phyloP scores from a whole-genome alignment of 2,329 filamentous ascomycete species.

The Didymellaceae sp. region DNA sequence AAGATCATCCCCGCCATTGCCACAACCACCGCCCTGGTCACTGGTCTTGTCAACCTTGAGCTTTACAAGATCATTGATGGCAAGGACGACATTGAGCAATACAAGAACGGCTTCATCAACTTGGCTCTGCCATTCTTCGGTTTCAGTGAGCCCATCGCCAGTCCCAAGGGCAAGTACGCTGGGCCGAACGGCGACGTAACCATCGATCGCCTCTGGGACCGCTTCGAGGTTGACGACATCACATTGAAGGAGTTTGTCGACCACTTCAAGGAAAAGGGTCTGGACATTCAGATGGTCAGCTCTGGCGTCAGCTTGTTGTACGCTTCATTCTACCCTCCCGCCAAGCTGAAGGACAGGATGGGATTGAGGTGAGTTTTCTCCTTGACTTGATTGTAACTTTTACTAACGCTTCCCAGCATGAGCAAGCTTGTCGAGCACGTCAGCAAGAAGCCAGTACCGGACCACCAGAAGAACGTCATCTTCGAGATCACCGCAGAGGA shows the following conservation, averaged over 20 bases:
- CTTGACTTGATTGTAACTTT: background rate
- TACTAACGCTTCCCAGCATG: slow-evolving; percentile 64
- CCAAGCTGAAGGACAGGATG: slow-evolving; percentile 82
- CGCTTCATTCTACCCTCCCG: slow-evolving; percentile 86
- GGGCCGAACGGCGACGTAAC: slow-evolving; percentile 77
- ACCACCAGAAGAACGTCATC: slow-evolving; percentile 93
- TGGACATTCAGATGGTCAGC: slow-evolving; percentile 90
- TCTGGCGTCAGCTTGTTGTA: slow-evolving; percentile 96
- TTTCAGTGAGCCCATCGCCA: slow-evolving; percentile 95
- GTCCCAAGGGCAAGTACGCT: slow-evolving; percentile 88
- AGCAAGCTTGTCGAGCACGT: slow-evolving; percentile 87
- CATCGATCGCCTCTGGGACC: slow-evolving; percentile 97
- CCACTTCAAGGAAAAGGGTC: slow-evolving; percentile 77
- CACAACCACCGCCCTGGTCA: slow-evolving; percentile 94
- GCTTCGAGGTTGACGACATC: slow-evolving; percentile 88
- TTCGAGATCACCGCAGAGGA: slow-evolving; percentile 95
- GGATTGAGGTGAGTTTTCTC: slow-evolving; percentile 66
- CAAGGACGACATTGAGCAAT: slow-evolving; percentile 96
- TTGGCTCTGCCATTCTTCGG: slow-evolving; percentile 96
- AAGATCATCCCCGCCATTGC: slow-evolving; percentile 99
- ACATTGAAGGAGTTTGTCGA: slow-evolving; percentile 84
- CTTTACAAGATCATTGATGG: slow-evolving; percentile 96
- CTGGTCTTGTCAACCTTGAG: slow-evolving; percentile 89
- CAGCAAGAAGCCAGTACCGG: slow-evolving; percentile 88
- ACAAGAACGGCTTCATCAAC: slow-evolving; percentile 99